Evolutionary conservation across 495 filamentous ascomycete species (phyloP).

Genomic region (Parmelia sp.): DNA sequence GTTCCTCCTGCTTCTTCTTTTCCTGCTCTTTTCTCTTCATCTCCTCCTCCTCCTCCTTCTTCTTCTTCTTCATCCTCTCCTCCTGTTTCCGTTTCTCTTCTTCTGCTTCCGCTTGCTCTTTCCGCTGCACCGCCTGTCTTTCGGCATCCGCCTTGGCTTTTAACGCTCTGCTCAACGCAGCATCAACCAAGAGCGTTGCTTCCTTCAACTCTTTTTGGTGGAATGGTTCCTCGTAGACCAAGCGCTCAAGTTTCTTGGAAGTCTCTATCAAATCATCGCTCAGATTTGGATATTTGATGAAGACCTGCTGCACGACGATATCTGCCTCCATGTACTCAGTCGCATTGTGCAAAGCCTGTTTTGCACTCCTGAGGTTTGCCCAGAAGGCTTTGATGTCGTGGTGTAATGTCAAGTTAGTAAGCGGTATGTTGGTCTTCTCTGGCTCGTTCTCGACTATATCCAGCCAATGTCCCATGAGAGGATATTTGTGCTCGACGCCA

Average conservation of each 20-base stretch:
- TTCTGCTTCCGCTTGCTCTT: neutral
- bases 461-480: conserved; percentile 13
- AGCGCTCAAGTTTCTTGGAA: neutral
- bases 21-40: neutral
- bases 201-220: conserved; percentile 2
- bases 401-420: neutral
- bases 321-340: neutral
- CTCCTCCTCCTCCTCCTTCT: neutral
- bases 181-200: conserved; percentile 1
- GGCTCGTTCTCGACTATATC: conserved; percentile 12
- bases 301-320: neutral
- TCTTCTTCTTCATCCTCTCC: neutral
- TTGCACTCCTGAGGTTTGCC: conserved; percentile 8
- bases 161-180: neutral
- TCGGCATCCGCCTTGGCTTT: neutral
- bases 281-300: neutral
- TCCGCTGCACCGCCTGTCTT: neutral
- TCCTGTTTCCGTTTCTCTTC: neutral
- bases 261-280: neutral
- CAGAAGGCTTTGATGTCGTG: conserved; percentile 17
- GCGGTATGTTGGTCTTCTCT: conserved; percentile 10
- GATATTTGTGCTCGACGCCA: conserved; percentile 4
- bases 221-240: conserved; percentile 1
- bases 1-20: neutral
- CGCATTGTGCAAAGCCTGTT: neutral